phyloP scores from a whole-genome alignment of 2,329 filamentous ascomycete species.

The Gremmenia infestans region DNA sequence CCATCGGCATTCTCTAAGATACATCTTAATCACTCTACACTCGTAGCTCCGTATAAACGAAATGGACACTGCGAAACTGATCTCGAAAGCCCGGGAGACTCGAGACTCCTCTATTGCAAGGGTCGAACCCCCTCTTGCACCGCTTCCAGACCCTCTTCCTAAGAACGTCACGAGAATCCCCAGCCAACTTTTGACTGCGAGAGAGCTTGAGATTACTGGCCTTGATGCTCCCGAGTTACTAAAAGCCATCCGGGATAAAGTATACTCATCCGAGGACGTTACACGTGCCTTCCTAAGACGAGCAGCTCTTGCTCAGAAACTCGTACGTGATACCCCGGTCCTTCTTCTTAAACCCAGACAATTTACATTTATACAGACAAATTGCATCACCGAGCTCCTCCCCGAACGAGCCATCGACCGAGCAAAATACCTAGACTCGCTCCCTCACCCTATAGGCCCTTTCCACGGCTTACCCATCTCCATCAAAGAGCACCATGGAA shows the following conservation, averaged over 20 bases:
- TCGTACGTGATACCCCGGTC: constrained; percentile 1
- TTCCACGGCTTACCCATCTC: constrained; percentile 50
- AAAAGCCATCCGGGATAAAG: not conserved
- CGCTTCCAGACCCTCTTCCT: not conserved
- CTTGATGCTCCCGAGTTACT: not conserved
- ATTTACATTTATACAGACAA: constrained; percentile 7
- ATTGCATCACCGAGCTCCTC: constrained; percentile 39
- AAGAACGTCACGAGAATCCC: not conserved
- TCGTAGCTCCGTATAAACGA: not conserved
- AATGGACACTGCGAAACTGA: not conserved
- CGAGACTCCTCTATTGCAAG: not conserved
- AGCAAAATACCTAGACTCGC: constrained; percentile 35
- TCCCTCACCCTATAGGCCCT: constrained; percentile 41
- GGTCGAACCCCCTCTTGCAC: not conserved
- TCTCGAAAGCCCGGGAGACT: not conserved
- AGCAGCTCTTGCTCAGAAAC: constrained; percentile 5
- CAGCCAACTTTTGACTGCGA: not conserved
- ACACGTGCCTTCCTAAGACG: constrained; percentile 4
- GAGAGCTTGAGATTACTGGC: not conserved
- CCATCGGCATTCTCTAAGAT: too few relatives aligned
- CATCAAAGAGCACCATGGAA: constrained; percentile 26
- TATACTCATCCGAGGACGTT: not conserved
- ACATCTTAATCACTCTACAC: too few relatives aligned
- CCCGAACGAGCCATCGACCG: constrained; percentile 36
- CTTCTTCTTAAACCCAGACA: not conserved